A percentile compares a stretch with the other conserved stretches of the same genome.
Conservation (phyloP, 2,329 filamentous ascomycete genomes). For the Sclerotinia borealis region DNA sequence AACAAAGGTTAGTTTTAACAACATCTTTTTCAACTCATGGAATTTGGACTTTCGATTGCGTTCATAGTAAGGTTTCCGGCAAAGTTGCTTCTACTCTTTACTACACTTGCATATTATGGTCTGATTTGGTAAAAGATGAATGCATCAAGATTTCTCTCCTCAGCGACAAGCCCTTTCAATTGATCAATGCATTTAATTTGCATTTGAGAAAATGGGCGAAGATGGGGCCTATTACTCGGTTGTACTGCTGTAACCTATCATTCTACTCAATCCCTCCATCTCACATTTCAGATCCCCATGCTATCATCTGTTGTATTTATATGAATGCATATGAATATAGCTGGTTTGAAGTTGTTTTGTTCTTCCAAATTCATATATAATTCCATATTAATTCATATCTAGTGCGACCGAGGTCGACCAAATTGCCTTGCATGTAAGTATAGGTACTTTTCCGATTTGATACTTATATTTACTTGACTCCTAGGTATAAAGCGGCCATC, state of each 20-base stretch:
- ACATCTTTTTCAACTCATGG: neutral
- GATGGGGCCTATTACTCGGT: neutral
- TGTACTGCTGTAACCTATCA: neutral
- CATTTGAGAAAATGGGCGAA: neutral
- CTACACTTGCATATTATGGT: neutral
- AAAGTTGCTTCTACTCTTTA: neutral
- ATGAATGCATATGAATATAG: too few relatives aligned
- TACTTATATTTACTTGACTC: slow-evolving; percentile 27
- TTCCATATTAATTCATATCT: neutral
- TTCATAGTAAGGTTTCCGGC: neutral
- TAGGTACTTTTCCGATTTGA: slow-evolving; percentile 2
- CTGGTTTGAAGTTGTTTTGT: neutral
- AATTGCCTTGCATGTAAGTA: slow-evolving; percentile 58
- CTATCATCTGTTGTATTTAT: neutral
- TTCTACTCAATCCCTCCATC: neutral
- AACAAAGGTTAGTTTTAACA: slow-evolving; percentile 54
- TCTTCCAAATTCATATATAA: neutral
- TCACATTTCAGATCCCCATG: neutral
- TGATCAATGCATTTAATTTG: neutral
- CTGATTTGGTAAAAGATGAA: neutral
- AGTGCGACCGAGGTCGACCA: slow-evolving; percentile 72
- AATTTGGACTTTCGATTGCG: neutral
- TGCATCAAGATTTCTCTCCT: neutral
- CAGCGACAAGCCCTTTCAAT: neutral
- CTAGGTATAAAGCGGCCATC: slow-evolving; percentile 69